These are phyloP conservation scores for Populus euphratica DNA, from an alignment of 345 rosid genomes.

Conservation along the genomic window DNA sequence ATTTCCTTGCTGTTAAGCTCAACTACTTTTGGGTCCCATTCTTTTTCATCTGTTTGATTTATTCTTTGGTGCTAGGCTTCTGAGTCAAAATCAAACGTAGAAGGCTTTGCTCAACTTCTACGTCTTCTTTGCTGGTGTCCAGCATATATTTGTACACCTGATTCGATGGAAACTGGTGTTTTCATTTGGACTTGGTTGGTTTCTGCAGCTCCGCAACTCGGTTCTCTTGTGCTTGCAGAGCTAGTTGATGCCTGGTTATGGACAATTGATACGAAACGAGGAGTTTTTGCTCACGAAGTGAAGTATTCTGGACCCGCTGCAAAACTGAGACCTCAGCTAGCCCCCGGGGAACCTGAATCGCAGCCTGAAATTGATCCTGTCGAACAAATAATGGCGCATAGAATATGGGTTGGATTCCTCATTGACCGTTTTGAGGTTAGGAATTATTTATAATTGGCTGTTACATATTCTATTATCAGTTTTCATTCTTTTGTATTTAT, in stretches of 20 bases:
- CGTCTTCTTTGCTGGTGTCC: conserved; percentile 99
- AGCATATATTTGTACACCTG: conserved; percentile 87
- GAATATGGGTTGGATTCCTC: conserved; percentile 92
- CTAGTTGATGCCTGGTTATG: conserved; percentile 99
- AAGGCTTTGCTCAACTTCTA: conserved; percentile 87
- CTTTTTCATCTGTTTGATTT: conserved; percentile 15
- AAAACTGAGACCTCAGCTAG: conserved; percentile 89
- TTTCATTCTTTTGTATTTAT: background rate
- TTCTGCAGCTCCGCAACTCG: conserved; percentile 94
- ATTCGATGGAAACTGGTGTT: conserved; percentile 97
- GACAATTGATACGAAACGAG: conserved; percentile 96
- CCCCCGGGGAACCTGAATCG: conserved; percentile 86
- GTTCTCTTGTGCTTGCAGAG: conserved; percentile 91
- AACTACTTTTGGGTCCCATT: conserved; percentile 10
- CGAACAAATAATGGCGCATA: conserved; percentile 93
- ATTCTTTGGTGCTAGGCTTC: conserved; percentile 48
- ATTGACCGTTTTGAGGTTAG: conserved; percentile 97
- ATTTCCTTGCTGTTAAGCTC: background rate
- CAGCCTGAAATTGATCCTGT: conserved; percentile 71
- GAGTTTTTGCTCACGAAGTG: conserved; percentile 90
- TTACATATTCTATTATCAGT: background rate
- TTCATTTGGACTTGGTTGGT: conserved; percentile 99
- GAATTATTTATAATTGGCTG: conserved; percentile 6
- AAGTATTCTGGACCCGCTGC: conserved; percentile 87
- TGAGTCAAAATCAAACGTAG: conserved; percentile 69